Percentiles rank a stretch among this genome's conserved stretches.
These are phyloP conservation scores for Syzygium aromaticum DNA, from an alignment of 345 rosid genomes.

Conservation along the genomic window DNA sequence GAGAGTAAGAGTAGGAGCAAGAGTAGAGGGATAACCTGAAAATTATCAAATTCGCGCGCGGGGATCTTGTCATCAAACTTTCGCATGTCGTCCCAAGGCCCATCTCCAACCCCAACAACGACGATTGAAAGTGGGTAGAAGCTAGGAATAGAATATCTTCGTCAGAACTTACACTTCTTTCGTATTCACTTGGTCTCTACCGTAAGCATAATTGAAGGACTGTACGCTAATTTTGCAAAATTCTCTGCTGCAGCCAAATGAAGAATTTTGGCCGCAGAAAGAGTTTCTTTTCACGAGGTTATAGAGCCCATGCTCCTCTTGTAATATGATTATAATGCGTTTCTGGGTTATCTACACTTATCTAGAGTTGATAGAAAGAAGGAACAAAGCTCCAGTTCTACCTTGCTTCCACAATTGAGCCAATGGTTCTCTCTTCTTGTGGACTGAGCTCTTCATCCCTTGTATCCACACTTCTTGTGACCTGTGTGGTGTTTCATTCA, in stretches of 20 bases:
- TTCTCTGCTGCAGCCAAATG: background rate
- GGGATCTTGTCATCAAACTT: conserved; percentile 97
- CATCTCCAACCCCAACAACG: conserved; percentile 96
- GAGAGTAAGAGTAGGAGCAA: conserved; percentile 1
- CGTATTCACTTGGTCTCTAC: background rate
- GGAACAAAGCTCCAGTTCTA: conserved; percentile 8
- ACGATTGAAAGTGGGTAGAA: conserved; percentile 78
- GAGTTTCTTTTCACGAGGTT: background rate
- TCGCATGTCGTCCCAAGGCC: conserved; percentile 99
- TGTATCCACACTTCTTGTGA: conserved; percentile 89
- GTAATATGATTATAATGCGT: background rate
- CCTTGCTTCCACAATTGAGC: conserved; percentile 94
- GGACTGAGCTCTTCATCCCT: conserved; percentile 62
- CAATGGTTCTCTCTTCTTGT: conserved; percentile 85
- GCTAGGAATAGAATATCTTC: conserved; percentile 17
- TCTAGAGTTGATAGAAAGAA: background rate
- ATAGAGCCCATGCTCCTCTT: background rate
- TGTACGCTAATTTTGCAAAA: background rate
- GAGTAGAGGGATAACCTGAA: conserved; percentile 44
- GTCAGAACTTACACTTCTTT: background rate
- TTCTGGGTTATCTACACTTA: background rate
- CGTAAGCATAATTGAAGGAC: background rate
- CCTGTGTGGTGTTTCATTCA: conserved; percentile 29
- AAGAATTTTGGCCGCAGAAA: background rate
- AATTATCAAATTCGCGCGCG: conserved; percentile 84